These are phyloP conservation scores for Medicago truncatula DNA, from an alignment of 306 rosid species.

Conservation along the genomic window MtrunA17r5.0-ANR NC_053042.1:43851501-43852000, in stretches of 20 bases:
- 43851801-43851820: constrained; percentile 97
- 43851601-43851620: constrained; percentile 19
- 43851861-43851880: constrained; percentile 23
- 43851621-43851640: constrained; percentile 28
- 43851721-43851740: constrained; percentile 63
- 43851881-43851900: constrained; percentile 10
- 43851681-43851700: constrained; percentile 25
- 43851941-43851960: constrained; percentile 29
- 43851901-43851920: constrained; percentile 31
- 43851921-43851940: constrained; percentile 18
- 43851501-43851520: constrained; percentile 19
- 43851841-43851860: constrained; percentile 57
- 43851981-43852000: constrained; percentile 13
- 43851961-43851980: constrained; percentile 14
- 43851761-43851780: constrained; percentile 99
- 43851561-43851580: constrained; percentile 21
- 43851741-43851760: constrained; percentile 98
- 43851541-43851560: constrained; percentile 11
- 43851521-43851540: constrained; percentile 14
- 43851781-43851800: constrained; percentile 99
- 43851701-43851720: constrained; percentile 26
- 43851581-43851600: constrained; percentile 3
- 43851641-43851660: constrained; percentile 6
- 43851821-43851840: constrained; percentile 96
- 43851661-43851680: neutral